Percentiles rank a stretch among this genome's conserved stretches.
Conservation (phyloP, 768 basidiomycete species). For the Wakefieldia striispora region DNA sequence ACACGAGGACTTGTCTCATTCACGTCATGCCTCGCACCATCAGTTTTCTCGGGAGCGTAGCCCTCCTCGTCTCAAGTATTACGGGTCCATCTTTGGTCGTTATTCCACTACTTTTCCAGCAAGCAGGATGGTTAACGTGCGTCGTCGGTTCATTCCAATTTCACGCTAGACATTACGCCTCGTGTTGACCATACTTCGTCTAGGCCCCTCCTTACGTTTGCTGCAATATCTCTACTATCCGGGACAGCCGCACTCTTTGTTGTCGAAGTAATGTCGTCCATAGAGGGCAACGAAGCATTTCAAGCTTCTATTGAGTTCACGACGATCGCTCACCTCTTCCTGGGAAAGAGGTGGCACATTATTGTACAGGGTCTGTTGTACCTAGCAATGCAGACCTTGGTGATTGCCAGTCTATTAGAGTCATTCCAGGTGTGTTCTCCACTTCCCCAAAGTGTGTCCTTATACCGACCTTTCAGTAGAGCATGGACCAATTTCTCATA, state of each 20-base stretch:
- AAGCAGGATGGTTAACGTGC: slow-evolving; percentile 28
- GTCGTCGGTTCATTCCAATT: neutral
- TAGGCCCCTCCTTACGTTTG: slow-evolving; percentile 19
- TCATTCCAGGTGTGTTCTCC: slow-evolving; percentile 20
- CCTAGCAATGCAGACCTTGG: slow-evolving; percentile 22
- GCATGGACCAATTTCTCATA: slow-evolving; percentile 24
- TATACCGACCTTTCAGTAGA: slow-evolving; percentile 4
- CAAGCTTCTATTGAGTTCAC: slow-evolving; percentile 27
- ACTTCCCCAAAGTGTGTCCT: neutral
- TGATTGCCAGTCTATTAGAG: slow-evolving; percentile 23
- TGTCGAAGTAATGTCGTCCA: slow-evolving; percentile 25
- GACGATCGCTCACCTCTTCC: slow-evolving; percentile 25
- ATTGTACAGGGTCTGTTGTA: slow-evolving; percentile 18
- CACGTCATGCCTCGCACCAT: slow-evolving; percentile 22
- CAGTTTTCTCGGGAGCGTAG: slow-evolving; percentile 21
- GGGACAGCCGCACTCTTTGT: slow-evolving; percentile 20
- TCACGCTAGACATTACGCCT: neutral
- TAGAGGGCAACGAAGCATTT: slow-evolving; percentile 24
- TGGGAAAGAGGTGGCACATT: slow-evolving; percentile 25
- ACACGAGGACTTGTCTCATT: too few relatives aligned
- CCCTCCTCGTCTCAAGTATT: slow-evolving; percentile 26
- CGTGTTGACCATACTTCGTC: neutral
- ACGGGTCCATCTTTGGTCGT: slow-evolving; percentile 24
- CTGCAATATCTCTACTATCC: slow-evolving; percentile 16
- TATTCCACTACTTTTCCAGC: slow-evolving; percentile 22